Conservation (phyloP, 2,329 filamentous ascomycete genomes). For the Ceratocystis papillata region DNA sequence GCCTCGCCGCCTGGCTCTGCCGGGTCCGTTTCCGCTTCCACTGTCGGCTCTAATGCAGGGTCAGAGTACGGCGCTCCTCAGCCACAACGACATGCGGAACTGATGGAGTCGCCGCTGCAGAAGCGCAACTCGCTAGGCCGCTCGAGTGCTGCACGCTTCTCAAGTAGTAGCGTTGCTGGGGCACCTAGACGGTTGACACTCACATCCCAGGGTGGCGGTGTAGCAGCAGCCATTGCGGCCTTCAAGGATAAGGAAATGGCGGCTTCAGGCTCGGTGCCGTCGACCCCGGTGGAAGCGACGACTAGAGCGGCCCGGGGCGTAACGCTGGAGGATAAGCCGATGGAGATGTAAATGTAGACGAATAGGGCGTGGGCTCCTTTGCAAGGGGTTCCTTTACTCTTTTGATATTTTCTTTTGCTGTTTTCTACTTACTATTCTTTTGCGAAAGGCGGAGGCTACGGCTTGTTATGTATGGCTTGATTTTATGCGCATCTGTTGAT, state of each 20-base stretch:
- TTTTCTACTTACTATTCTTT: conserved; percentile 22
- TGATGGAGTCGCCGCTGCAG: conserved; percentile 35
- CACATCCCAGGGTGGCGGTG: conserved; percentile 27
- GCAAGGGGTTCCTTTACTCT: conserved; percentile 33
- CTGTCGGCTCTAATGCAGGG: conserved; percentile 1
- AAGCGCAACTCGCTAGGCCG: conserved; percentile 56
- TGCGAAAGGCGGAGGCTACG: neutral
- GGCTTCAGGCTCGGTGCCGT: neutral
- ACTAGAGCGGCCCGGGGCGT: conserved; percentile 32
- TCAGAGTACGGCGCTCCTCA: conserved; percentile 4
- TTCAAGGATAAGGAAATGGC: conserved; percentile 23
- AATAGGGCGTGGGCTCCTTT: neutral
- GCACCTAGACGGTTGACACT: conserved; percentile 33
- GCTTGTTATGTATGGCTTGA: conserved; percentile 10
- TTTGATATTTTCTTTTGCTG: conserved; percentile 13
- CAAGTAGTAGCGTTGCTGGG: conserved; percentile 36
- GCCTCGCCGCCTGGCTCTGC: conserved; percentile 15
- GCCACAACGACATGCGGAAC: conserved; percentile 24
- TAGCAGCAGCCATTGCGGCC: conserved; percentile 25
- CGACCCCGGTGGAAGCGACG: neutral
- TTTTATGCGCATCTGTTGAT: conserved; percentile 14
- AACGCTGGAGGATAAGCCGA: conserved; percentile 43
- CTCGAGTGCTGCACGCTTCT: conserved; percentile 40
- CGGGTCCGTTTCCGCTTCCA: conserved; percentile 10
- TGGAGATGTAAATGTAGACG: conserved; percentile 37